A percentile compares a stretch with the other conserved stretches of the same genome.
These are phyloP conservation scores for Starmera stellimalicola DNA, from an alignment of 1,139 yeast genomes.

Conservation along the genomic window DNA sequence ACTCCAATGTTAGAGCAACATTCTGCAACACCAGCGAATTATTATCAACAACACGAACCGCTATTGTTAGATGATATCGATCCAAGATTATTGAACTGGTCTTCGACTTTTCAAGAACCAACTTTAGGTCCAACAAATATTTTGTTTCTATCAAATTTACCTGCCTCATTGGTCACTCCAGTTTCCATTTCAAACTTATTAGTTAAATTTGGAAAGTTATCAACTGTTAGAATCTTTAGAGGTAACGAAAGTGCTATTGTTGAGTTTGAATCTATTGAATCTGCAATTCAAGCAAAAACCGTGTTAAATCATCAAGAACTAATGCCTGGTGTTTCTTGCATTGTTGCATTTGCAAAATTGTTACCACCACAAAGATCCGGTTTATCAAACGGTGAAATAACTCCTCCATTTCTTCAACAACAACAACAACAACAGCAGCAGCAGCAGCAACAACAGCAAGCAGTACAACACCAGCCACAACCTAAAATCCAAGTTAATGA, in stretches of 20 bases:
- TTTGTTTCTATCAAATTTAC: constrained; percentile 69
- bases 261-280: constrained; percentile 61
- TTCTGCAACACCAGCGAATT: constrained; percentile 5
- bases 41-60: constrained; percentile 20
- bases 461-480: not conserved
- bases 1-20: constrained; percentile 10
- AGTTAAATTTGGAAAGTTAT: constrained; percentile 43
- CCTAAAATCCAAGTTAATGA: constrained; percentile 10
- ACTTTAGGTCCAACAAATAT: constrained; percentile 70
- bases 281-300: constrained; percentile 72
- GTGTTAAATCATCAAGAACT: constrained; percentile 75
- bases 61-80: constrained; percentile 47
- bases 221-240: constrained; percentile 48
- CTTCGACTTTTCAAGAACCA: constrained; percentile 60
- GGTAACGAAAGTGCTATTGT: constrained; percentile 55
- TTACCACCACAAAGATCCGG: constrained; percentile 24
- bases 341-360: constrained; percentile 61
- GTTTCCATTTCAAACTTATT: constrained; percentile 35
- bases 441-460: constrained; percentile 3
- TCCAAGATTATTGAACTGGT: constrained; percentile 35
- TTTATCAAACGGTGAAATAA: not conserved
- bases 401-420: constrained; percentile 4
- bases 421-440: constrained; percentile 12
- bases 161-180: constrained; percentile 38
- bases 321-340: constrained; percentile 59